Base-by-base conservation (phyloP, 2,329 filamentous ascomycete species). In the Aureobasidium sp. region DNA sequence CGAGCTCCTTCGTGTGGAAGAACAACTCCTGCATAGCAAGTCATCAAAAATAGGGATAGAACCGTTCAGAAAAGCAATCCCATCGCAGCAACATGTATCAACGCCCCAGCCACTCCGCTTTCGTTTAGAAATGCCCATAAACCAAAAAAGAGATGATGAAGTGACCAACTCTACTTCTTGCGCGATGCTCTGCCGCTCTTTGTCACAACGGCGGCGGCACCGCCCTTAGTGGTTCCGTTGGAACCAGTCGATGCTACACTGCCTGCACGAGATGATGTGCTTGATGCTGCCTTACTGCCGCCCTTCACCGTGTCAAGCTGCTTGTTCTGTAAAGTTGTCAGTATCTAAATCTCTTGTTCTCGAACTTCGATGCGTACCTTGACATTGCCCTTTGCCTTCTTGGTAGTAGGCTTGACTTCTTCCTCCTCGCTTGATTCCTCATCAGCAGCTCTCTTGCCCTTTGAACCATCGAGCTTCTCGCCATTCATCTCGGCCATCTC, bases 321-420 rank as follows among this genome's bases (percentile, higher is more conserved):
- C 78, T 97, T 97, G 76, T 97, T 96, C 92, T 97, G 72, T 66
- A 34, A 5, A 9, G 69, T 66, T 63, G 68, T 48, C 1, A 7
- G 48, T 48, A 7, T 13, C 34, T 27, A 56, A 10, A 10, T 5
- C 0, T 20, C 15, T 27, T 41, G 9, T 12, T 29, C 32, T 41
- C 59, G 29, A 52, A 63, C 8, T 62, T 47, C 58, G 47, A 20
- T 62, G 59, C 56, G 42, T 80, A 94, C 91, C 84, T 96, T 95
- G 65, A 91, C 88, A 59, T 87, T 87, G 69, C 89, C 90, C 82
- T 95, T 95, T 17, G 86, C 82, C 84, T 95, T 96, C 83, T 97
- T 97, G 84, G 96, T 96, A 1, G 87, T 87, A n/a, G 91, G 91
- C 74, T 89, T 86, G 47, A 89, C 89, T 60, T 94, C 82, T 59